Base-by-base conservation (phyloP, 2,329 filamentous ascomycete genomes). In the Dothidotthia symphoricarpi region DNA sequence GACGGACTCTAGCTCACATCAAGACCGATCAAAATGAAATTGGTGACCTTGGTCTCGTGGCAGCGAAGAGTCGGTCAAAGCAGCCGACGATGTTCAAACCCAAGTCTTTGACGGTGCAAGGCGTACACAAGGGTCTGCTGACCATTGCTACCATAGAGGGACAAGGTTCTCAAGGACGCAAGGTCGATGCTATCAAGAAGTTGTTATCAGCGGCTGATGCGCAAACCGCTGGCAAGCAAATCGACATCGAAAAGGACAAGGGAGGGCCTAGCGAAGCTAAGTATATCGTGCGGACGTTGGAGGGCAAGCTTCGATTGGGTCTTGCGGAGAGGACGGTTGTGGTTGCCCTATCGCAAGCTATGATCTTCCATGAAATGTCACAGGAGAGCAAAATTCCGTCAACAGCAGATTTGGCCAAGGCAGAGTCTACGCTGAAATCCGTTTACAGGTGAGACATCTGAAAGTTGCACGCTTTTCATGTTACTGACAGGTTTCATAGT, bases 31-130 rank as follows among this genome's bases (percentile, higher is more conserved):
- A 98, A 62, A 89, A 93, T 58, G 89, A 96, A 56, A 95, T 97
- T 67, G 93, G 93, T 36, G 93, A 98, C 66, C 76, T 98, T 9
- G 93, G 93, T 9, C 74, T 97, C 24, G 91, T 98, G 1, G 93
- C 93, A 28, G 88, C 95, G 32, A 96, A 97, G 73, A 96, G 89
- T 70, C 82, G 91, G 67, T 88, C 86, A 11, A 97, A 90, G 30
- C 93, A 98, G 61, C 88, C 88, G 9, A 97, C 93, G 15, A 96
- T 98, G 89, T 96, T 97, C 75, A 95, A 95, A 67, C 93, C 90
- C 2, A 96, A 95, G 68, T 76, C 90, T 17, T 72, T 98, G 54
- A 96, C 90, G 0, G 78, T 98, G 2, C 80, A 79, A 40, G 88
- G 85, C 17, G 90, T 98, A 2, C 89, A 94, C 57, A 84, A 93